Base-by-base conservation (phyloP, 2,329 filamentous ascomycete species). In the Fusarium austroafricanum region DNA sequence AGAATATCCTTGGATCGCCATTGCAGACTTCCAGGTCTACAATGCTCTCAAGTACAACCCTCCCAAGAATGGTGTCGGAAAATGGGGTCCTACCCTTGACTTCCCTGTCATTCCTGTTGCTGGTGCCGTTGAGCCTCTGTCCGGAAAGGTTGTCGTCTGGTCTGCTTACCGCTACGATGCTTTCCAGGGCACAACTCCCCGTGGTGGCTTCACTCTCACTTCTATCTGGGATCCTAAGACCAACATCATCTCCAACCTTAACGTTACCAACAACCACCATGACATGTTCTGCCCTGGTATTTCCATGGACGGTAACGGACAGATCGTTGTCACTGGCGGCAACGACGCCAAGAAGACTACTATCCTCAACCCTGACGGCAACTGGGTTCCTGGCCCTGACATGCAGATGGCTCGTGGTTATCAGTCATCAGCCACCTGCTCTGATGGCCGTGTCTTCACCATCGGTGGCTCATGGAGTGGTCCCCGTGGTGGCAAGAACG, bases 221-320 rank as follows among this genome's bases (percentile, higher is more conserved):
- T 66, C 67, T 3, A 49, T 69, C 49, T 69, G 67, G 67, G 67
- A 69, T 14, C 67, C 61, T 5, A 51, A 45, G 51, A 69, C 65
- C 0, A 65, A 65, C 10, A 23, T 69, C n/a, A 67, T 70, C 21
- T 47, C 61, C 2, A 51, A 63, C 37, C 67, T 57, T 8, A 67
- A 63, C 14, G 35, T 81, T 7, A 72, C 75, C 55, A 74, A 84
- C 67, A 86, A 83, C 1, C 67, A 79, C 10, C 83, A 86, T 68
- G 84, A 86, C 69, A 87, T 86, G 84, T 87, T 86, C 71, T 87
- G 86, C 71, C 85, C 86, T 0, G 86, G 85, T 5, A 84, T 87
- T 28, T 83, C 81, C 4, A 75, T 83, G 15, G 82, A 84, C 46
- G 80, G 79, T 17, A 75, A 82, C 17, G 86, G 85, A 2, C 77